Percentiles rank a stretch among this genome's conserved stretches.
phyloP scores from a whole-genome alignment of 73 alveolate species.

The Tetrahymena borealis region DNA sequence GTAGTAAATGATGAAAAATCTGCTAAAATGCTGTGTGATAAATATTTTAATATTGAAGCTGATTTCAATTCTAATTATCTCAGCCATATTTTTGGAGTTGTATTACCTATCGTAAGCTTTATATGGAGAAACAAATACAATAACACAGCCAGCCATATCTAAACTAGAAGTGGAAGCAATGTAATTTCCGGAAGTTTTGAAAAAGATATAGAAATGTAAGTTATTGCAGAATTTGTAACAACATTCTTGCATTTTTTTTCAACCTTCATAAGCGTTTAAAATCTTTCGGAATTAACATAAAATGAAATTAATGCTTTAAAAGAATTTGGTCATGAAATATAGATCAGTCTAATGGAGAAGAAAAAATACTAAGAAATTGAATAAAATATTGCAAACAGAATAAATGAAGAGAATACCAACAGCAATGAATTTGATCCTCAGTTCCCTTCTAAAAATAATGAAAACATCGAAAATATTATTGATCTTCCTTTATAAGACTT shows the following conservation, averaged over 20 bases:
- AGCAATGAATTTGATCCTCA: background rate
- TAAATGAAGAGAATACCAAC: background rate
- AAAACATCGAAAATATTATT: background rate
- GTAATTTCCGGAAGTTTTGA: background rate
- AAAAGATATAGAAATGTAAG: background rate
- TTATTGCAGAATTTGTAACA: background rate
- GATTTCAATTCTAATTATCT: background rate
- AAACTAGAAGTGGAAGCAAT: background rate
- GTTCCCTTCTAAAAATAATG: background rate
- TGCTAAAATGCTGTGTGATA: background rate
- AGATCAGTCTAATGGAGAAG: background rate
- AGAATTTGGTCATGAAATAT: background rate
- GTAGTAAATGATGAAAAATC: background rate
- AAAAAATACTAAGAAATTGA: background rate
- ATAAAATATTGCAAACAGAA: background rate
- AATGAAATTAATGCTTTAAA: background rate
- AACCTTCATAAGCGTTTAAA: background rate
- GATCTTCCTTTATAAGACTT: background rate
- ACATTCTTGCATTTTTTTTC: background rate
- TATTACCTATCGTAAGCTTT: background rate
- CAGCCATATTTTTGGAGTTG: background rate
- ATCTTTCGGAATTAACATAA: background rate
- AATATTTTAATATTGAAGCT: background rate
- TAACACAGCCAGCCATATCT: background rate
- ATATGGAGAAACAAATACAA: background rate